Evolutionary conservation across 768 basidiomycete genomes (phyloP), one percentile per base, ranked within the genome.

Genomic region (Gloeostereum incarnatum): DNA sequence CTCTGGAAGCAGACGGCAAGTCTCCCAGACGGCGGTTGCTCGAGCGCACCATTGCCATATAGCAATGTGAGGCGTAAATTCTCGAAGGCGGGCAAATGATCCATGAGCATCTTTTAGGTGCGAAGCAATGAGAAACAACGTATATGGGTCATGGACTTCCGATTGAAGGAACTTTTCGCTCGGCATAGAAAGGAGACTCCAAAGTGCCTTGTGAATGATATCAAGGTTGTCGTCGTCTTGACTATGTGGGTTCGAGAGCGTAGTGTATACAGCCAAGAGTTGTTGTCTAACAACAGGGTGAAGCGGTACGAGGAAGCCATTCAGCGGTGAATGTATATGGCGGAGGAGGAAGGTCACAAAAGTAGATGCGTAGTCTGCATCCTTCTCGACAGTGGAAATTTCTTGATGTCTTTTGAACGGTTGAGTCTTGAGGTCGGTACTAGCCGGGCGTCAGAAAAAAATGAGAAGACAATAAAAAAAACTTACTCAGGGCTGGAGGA

Each of bases 11-110:
- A 11, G n/a, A 19, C 26, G 9, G 13, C 6, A 11, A 22, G 31
- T 30, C 6, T 36, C 30, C 4, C 23, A 21, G 14, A 17, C 21
- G 20, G 20, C 42, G 5, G 31, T 39, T 6, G 29, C 33, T 5
- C 40, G 40, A 14, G 22, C 36, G n/a, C 19, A 20, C 44, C 44
- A 45, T 20, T 41, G 44, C n/a, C 24, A 14, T 6, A 14, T 30
- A 2, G 35, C 13, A 6, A 45, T 22, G n/a, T 17, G 32, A n/a
- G 33, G 44, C 9, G 41, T 8, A 8, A 41, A 21, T 3, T n/a
- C 13, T 8, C 5, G 7, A 8, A 25, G 18, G 20, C 13, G 24
- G 9, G 10, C 9, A 42, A 40, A 42, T 11, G 16, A 29, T 11
- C 40, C 36, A 18, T 41, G 31, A 0, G 45, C 31, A 2, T 50